Base-by-base conservation (phyloP, 768 basidiomycete genomes). In the Agrocybe chaxingu region DNA sequence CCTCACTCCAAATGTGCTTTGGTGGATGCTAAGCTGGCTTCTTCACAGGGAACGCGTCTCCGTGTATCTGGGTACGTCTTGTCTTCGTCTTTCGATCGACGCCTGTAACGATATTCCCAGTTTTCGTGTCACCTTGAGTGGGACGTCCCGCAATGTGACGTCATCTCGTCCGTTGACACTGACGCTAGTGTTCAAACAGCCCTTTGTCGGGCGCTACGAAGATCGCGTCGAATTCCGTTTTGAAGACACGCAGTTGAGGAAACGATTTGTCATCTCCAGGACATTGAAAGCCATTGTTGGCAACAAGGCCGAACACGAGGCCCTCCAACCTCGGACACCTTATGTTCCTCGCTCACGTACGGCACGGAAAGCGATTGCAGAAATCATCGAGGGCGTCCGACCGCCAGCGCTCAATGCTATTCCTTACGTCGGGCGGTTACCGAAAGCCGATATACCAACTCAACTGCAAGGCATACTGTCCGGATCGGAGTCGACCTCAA, bases 221-320 rank as follows among this genome's bases (percentile, higher is more conserved):
- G 80, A 81, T 40, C 73, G 79, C 0, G 51, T 80, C 3, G 82
- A 85, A 54, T 52, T 87, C 13, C 45, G 72, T 0, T 80, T 87
- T 57, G 63, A 78, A 53, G 78, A 82, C 53, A 57, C 61, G 0
- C 67, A 68, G 19, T 65, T 77, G 8, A 58, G 63, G 7, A 73
- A 75, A 34, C 63, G 55, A 0, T 84, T 84, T 56, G 54, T 76
- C 9, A 84, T 85, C 34, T 68, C 73, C 0, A 75, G 80, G 1
- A 54, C 66, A 1, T 53, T 82, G 2, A 60, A 57, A 7, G 78
- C 65, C 7, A 70, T 76, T 31, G 72, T 84, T 7, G 82, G 79
- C 6, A 70, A 69, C 52, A 65, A 63, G 45, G 68, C 55, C 0
- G 77, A 77, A 42, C 76, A 82, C 51, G 72, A 78, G 35, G 50